Evolutionary conservation across 116 monocot species (phyloP), one percentile per base, ranked within the genome.

Genomic region (Papilionanthe hybrid): DNA sequence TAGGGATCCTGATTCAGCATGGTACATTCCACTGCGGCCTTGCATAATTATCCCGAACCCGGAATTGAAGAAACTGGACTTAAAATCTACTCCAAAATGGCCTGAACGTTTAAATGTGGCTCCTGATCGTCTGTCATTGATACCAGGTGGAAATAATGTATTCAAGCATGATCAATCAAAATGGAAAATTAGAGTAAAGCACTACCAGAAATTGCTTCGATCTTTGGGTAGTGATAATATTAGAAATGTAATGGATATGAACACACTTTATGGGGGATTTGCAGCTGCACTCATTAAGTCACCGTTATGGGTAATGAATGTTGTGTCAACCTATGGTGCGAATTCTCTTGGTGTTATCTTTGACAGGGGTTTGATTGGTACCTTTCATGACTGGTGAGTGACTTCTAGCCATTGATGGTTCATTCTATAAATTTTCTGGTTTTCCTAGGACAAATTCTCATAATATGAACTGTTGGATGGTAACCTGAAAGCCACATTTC

Each of bases 251-350:
- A 96, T 96, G 96, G 96, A 96, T 78, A 93, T 96, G 93, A 93
- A 92, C 49, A 93, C 96, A 12, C 75, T 96, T 68, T 96, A 86
- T 84, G 96, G 93, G 67, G 96, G 96, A 48, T 90, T 96, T 79
- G 93, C 93, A 27, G 93, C 93, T 11, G 87, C 92, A 15, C 86
- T 96, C n/a, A 79, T 85, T 43, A 82, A 77, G 37, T 82, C 83
- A 67, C 96, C 96, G 49, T 13, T 90, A 12, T 96, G 96, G 96
- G 96, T 96, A 50, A 96, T 96, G 96, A 96, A 96, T 81, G 92
- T 93, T 60, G 96, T 92, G 65, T 96, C 96, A 22, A 86, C 93
- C 27, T 93, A 93, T 80, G 92, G 96, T 25, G n/a, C 79, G 32
- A 92, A 87, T 77, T 87, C 93, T 28, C 89, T 96, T 28, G 96